phyloP scores from a whole-genome alignment of 306 rosid genomes.

The Quillaja saponaria region DNA sequence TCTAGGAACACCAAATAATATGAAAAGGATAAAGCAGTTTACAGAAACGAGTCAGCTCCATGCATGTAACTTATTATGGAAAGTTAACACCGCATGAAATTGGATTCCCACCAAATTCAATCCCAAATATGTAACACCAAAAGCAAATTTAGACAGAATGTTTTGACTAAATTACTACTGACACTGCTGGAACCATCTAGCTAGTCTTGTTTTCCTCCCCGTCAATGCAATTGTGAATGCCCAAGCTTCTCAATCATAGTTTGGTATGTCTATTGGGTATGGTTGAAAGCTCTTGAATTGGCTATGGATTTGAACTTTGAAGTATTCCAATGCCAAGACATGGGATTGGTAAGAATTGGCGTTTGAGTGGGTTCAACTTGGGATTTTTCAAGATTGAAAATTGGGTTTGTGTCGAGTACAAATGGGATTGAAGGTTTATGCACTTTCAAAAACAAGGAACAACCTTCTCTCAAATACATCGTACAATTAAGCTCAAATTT shows the following conservation, averaged over 20 bases:
- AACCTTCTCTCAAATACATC: constrained; percentile 76
- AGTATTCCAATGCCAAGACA: constrained; percentile 53
- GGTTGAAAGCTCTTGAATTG: constrained; percentile 63
- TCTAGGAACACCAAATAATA: too few relatives aligned
- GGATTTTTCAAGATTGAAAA: constrained; percentile 39
- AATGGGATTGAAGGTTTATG: constrained; percentile 65
- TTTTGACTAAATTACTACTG: too few relatives aligned
- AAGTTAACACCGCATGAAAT: too few relatives aligned
- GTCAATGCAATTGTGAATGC: too few relatives aligned
- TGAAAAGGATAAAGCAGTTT: too few relatives aligned
- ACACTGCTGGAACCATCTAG: too few relatives aligned
- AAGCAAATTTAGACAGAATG: too few relatives aligned
- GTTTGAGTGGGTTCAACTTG: constrained; percentile 21
- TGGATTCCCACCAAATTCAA: too few relatives aligned
- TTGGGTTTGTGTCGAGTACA: constrained; percentile 56
- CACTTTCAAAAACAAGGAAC: constrained; percentile 58
- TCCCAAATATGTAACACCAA: too few relatives aligned
- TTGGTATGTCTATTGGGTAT: constrained; percentile 64
- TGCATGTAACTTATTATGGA: too few relatives aligned
- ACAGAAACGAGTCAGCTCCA: too few relatives aligned
- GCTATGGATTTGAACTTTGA: constrained; percentile 60
- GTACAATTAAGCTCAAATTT: constrained; percentile 9
- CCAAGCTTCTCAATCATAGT: constrained; percentile 76
- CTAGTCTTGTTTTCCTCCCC: too few relatives aligned
- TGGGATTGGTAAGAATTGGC: constrained; percentile 43